These are phyloP conservation scores for Mycena capillaripes DNA, from an alignment of 768 basidiomycete species.

Conservation along the genomic window DNA sequence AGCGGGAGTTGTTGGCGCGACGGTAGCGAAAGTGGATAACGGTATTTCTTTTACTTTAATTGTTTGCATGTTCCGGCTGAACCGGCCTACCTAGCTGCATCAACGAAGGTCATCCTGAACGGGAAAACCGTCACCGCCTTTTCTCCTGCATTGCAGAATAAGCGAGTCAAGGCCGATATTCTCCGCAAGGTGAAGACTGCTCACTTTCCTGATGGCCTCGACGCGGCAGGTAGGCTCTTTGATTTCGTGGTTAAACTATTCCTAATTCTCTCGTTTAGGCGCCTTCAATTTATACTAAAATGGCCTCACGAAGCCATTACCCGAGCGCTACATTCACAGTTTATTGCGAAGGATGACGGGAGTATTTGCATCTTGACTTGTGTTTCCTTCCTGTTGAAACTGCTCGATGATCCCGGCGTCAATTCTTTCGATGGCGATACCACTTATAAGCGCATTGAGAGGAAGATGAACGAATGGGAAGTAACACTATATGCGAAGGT, in stretches of 20 bases:
- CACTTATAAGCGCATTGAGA: constrained; percentile 17
- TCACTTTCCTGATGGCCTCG: neutral
- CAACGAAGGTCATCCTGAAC: neutral
- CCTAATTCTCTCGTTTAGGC: too few species aligned
- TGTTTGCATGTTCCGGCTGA: neutral
- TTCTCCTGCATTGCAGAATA: constrained; percentile 12
- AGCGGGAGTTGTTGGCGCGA: neutral
- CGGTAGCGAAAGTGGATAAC: constrained; percentile 4
- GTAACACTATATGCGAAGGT: neutral
- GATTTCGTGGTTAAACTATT: neutral
- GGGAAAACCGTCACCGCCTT: neutral
- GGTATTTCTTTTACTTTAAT: neutral
- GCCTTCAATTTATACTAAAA: constrained; percentile 26
- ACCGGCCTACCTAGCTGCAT: neutral
- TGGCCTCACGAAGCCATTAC: constrained; percentile 47
- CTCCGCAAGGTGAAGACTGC: constrained; percentile 9
- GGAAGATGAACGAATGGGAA: constrained; percentile 21
- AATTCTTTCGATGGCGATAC: constrained; percentile 11
- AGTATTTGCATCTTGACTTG: constrained; percentile 42
- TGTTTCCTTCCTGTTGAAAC: constrained; percentile 13
- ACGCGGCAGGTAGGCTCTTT: neutral
- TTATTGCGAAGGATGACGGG: constrained; percentile 8
- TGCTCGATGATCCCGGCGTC: constrained; percentile 31
- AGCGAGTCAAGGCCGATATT: neutral
- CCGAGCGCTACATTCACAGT: constrained; percentile 38